Evolutionary conservation across 805 yeast genomes (phyloP).

Genomic region (Citeromyces nyonsensis): DNA sequence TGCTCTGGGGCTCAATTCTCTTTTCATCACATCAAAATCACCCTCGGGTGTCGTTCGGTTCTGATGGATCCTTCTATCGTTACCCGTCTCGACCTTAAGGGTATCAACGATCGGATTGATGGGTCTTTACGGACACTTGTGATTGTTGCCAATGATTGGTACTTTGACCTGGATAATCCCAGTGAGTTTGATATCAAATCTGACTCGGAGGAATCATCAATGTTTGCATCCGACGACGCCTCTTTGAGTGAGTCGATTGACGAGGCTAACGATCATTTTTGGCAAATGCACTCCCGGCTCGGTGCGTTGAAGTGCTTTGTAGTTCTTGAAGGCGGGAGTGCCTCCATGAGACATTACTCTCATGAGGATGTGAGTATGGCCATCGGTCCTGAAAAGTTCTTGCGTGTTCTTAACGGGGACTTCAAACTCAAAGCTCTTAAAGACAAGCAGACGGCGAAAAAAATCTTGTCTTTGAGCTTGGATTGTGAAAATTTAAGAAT

Average conservation of each 20-base stretch:
- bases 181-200: neutral
- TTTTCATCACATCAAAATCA: constrained; percentile 5
- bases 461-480: constrained; percentile 1
- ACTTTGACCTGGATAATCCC: too few species aligned
- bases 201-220: neutral
- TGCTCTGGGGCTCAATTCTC: neutral
- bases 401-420: too few species aligned
- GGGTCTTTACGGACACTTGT: constrained; percentile 5
- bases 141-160: too few species aligned
- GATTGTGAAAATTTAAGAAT: constrained; percentile 1
- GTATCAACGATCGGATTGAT: constrained; percentile 21
- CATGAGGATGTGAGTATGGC: too few species aligned
- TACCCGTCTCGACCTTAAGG: constrained; percentile 13
- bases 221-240: too few species aligned
- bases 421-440: neutral
- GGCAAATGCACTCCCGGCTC: neutral
- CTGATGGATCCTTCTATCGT: constrained; percentile 20
- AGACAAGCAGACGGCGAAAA: too few species aligned
- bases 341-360: too few species aligned
- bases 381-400: too few species aligned
- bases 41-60: constrained; percentile 25
- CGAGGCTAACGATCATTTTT: neutral
- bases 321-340: neutral
- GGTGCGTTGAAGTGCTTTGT: neutral
- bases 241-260: too few species aligned